A percentile compares a stretch with the other conserved stretches of the same genome.
These are phyloP conservation scores for Neonothopanus nambi DNA, from an alignment of 1,284 basidiomycete species.

Conservation along the genomic window DNA sequence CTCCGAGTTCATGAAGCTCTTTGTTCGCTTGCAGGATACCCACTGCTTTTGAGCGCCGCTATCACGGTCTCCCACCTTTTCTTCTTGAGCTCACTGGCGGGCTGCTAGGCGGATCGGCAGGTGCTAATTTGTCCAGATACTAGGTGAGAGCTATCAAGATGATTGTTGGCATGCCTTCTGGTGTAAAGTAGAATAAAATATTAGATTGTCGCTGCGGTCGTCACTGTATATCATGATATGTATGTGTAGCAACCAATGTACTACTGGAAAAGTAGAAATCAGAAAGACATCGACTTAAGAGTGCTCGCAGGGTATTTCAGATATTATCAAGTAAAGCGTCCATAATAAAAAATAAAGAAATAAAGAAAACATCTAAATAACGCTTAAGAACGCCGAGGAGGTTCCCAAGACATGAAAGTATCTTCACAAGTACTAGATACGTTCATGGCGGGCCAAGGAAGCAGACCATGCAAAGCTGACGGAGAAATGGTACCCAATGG, in stretches of 20 bases:
- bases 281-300: too few species aligned
- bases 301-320: background rate
- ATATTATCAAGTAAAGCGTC: background rate
- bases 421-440: constrained; percentile 1
- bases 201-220: background rate
- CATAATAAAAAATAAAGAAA: background rate
- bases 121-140: too few species aligned
- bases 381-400: constrained; percentile 4
- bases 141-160: background rate
- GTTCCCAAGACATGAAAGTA: constrained; percentile 18
- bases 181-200: background rate
- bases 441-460: background rate
- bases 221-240: background rate
- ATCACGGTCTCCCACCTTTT: too few species aligned
- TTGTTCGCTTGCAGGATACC: too few species aligned
- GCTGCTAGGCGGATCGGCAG: too few species aligned
- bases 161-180: too few species aligned
- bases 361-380: background rate
- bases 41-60: too few species aligned
- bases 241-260: background rate
- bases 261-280: too few species aligned
- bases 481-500: background rate
- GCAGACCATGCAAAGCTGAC: background rate
- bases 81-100: too few species aligned
- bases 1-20: too few species aligned